Base-by-base conservation (phyloP, 148 eudicot genomes). In the Arctostaphylos glauca region DNA sequence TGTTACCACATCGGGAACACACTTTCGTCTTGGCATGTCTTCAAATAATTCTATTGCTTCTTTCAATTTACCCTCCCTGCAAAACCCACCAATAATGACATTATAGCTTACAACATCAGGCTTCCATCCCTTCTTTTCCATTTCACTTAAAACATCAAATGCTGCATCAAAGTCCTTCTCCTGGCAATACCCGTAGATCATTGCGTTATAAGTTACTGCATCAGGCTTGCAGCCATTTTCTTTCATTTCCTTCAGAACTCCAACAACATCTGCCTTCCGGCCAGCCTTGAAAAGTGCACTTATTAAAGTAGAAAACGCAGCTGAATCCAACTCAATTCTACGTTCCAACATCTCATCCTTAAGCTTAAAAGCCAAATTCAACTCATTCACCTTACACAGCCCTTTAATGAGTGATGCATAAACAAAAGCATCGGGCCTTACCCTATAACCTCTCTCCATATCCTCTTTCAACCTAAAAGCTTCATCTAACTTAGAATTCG, bases 21-120 rank as follows among this genome's bases (percentile, higher is more conserved):
- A 94, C 9, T 86, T 88, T 49, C 90, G 76, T 84, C 91, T 88
- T 23, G 96, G 91, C 96, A 93, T 94, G 70, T 92, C 93, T 64
- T 92, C 89, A 53, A 93, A 90, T 60, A 91, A 87, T 3, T 88
- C 92, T 31, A 49, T 75, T 46, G 96, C 96, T 74, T 89, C 92
- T 81, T 79, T 79, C 7, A 86, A 55, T 54, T 56, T 88, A 38
- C 92, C 88, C 12, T 62, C 93, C 75, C 84, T 87, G 78, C 94
- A 90, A 73, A 86, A 84, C 43, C 83, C 92, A 55, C 88, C 66
- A 60, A 92, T 87, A 31, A 92, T 79, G 8, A 87, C 80, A 84
- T 93, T 93, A 81, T 80, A 93, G 78, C 89, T 90, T 53, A 92
- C 81, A 41, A 92, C 88, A 87, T 93, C 92, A 0, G 98, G 93